Evolutionary conservation across 1,139 yeast species (phyloP), one percentile per base, ranked within the genome.

Genomic region (Nadsonia commutata): DNA sequence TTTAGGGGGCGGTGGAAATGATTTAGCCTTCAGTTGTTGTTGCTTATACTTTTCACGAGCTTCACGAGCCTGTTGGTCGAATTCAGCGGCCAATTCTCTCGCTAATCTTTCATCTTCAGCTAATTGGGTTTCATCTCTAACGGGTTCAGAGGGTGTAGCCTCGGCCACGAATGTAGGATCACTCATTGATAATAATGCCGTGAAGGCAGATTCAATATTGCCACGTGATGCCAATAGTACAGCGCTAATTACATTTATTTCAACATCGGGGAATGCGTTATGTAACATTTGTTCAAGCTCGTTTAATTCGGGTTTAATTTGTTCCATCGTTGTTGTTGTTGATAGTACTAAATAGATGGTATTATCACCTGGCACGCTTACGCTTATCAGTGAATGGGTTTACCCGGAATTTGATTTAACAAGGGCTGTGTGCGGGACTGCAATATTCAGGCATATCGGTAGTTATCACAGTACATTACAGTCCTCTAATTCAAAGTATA

Each of bases 201-300:
- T 81, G 66, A 88, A 88, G 0, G 96, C 94, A 0, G 84, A 78
- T 53, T 85, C 95, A 31, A 84, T 62, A 40, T 74, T 69, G 20
- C 94, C 95, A 42, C 72, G 76, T 17, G 94, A 77, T 2, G 97
- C 97, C 56, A 90, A 82, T 46, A 86, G 67, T 1, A 84, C 80
- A 20, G 94, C 88, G 41, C 79, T 75, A 50, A 85, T 69, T 50
- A 78, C 72, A 50, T 77, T 74, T 36, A 74, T 80, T 43, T 84
- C 94, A 22, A 75, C 64, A 19, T 67, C 64, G 1, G 97, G 96
- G 60, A 86, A 86, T 1, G 96, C 95, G 20, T 82, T 93, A 54
- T 72, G n/a, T n/a, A n/a, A n/a, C n/a, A n/a, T n/a, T n/a, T n/a
- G n/a, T n/a, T n/a, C n/a, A n/a, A n/a, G n/a, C n/a, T n/a, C n/a